Conservation (phyloP, 1,284 basidiomycete species). For the Athelia sp. region DNA sequence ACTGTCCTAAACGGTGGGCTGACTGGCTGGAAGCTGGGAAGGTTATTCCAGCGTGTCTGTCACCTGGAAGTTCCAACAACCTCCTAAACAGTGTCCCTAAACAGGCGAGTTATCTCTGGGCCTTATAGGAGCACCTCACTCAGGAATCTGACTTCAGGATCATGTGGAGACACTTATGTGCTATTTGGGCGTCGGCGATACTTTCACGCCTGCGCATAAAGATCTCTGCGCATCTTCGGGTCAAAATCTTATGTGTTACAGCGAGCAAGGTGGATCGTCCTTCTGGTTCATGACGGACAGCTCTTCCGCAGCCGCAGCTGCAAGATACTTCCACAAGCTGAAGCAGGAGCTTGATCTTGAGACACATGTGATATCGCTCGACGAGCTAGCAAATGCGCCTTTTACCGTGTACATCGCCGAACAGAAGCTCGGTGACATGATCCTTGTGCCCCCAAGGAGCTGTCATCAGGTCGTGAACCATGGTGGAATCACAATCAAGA, state of each 20-base stretch:
- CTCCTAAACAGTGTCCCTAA: conserved; percentile 47
- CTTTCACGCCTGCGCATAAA: conserved; percentile 75
- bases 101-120: conserved; percentile 29
- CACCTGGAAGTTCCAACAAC: conserved; percentile 48
- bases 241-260: conserved; percentile 77
- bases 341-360: conserved; percentile 69
- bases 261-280: conserved; percentile 61
- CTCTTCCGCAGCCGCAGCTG: conserved; percentile 42
- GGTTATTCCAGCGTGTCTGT: conserved; percentile 44
- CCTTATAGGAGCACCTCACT: conserved; percentile 5
- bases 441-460: conserved; percentile 72
- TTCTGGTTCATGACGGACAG: conserved; percentile 80
- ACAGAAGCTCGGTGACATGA: conserved; percentile 68
- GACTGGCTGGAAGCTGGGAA: conserved; percentile 44
- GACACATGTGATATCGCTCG: conserved; percentile 50
- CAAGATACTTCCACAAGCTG: conserved; percentile 55
- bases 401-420: conserved; percentile 64
- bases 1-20: conserved; percentile 60
- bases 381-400: conserved; percentile 60
- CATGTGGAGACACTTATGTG: conserved; percentile 73
- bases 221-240: conserved; percentile 76
- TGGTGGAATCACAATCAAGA: conserved; percentile 73
- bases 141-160: conserved; percentile 29
- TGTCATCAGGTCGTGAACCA: conserved; percentile 76
- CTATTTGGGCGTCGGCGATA: conserved; percentile 72